Base-by-base conservation (phyloP, 192 early-diverging fungal species). In the Coemansia aciculifera region DNA sequence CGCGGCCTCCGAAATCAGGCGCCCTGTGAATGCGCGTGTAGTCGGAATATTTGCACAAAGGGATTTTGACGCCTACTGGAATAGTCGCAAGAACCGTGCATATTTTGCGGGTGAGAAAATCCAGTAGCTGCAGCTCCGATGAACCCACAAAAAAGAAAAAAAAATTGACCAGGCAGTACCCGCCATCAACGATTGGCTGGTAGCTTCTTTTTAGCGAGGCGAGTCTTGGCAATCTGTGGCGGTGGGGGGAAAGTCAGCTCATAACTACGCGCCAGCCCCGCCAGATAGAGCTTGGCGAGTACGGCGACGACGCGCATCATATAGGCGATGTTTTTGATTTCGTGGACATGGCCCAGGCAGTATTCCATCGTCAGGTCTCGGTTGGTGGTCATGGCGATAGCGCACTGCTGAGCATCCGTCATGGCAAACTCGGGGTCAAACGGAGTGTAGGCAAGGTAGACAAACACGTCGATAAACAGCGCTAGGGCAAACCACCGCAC, bases 271-370 rank as follows among this genome's bases (percentile, higher is more conserved):
- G 67, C 73, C 2, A 72, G 38, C 8, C 34, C 52, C 1, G 73
- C 78, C 24, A 75, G 31, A 36, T 81, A 68, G 37, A 54, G 46
- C 44, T 82, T 82, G n/a, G 42, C 43, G 11, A 63, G 38, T 51
- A 74, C 32, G 7, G 64, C 43, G 15, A 37, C 71, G 24, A 51
- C 64, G 19, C 75, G 79, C 38, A 82, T 69, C 23, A 49, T 51
- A 21, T 71, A 73, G 15, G 75, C 79, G 19, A 82, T 82, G 38
- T 57, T 39, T 19, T 60, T 60, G 38, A 82, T 82, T 62, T 82
- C 79, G 51, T 82, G 79, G 36, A 82, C 75, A n/a, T 74, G 74
- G 11, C 27, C 68, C 40, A 82, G 68, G 34, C 79, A 82, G 44
- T 82, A 51, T 37, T 73, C 64, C 49, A 68, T 52, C 13, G 70